Conservation (phyloP, 208 protist species). For the Leishmania arabica region DNA sequence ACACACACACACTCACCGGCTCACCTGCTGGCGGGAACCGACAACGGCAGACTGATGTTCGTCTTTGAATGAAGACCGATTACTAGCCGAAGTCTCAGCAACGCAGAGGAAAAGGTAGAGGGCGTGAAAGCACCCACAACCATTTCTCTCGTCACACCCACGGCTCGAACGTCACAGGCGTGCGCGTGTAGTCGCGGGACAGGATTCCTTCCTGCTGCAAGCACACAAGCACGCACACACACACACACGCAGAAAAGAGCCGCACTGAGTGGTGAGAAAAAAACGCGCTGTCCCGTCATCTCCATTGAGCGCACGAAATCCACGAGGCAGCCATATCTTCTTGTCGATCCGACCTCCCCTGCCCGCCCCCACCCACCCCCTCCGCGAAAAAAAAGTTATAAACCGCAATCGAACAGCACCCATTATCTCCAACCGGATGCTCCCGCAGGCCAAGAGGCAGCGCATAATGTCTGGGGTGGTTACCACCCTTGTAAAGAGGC, state of each 20-base stretch:
- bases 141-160: too few relatives aligned
- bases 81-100: neutral
- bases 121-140: neutral
- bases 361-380: neutral
- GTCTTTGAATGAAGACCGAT: neutral
- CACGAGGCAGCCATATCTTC: neutral
- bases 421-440: too few relatives aligned
- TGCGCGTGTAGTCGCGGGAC: neutral
- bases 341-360: neutral
- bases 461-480: neutral
- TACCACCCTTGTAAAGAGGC: neutral
- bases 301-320: too few relatives aligned
- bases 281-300: neutral
- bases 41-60: neutral
- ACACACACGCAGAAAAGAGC: neutral
- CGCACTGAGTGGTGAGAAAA: neutral
- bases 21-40: neutral
- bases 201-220: neutral
- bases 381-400: neutral
- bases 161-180: neutral
- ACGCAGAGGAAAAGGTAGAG: neutral
- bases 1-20: neutral
- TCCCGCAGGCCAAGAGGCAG: too few relatives aligned
- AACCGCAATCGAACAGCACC: neutral
- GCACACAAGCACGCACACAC: neutral